Evolutionary conservation across 371 early-diverging fungal genomes (phyloP).

Genomic region (Saksenaea vasiformis): DNA sequence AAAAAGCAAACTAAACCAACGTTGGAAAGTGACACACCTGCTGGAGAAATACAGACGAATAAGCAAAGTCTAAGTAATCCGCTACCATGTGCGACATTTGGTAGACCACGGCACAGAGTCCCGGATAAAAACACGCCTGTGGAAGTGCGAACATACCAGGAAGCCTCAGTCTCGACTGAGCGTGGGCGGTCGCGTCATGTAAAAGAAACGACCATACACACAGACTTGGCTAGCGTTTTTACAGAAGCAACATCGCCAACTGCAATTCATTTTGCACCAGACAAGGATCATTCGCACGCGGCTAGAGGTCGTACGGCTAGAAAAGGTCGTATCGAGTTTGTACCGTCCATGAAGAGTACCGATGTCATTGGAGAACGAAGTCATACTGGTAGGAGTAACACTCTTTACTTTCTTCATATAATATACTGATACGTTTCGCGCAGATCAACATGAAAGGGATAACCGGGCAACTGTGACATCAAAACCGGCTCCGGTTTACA

Average conservation of each 20-base stretch:
- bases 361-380: not conserved
- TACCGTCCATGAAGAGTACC: no score
- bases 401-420: not conserved
- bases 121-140: not conserved
- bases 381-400: not conserved
- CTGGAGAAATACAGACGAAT: not conserved
- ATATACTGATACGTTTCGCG: not conserved
- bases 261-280: not conserved
- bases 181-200: not conserved
- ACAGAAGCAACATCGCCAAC: not conserved
- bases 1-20: not conserved
- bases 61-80: not conserved
- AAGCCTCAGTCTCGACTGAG: not conserved
- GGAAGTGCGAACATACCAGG: not conserved
- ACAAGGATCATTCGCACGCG: not conserved
- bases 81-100: not conserved
- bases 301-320: not conserved
- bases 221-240: not conserved
- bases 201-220: not conserved
- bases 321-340: no score
- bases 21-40: not conserved
- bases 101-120: not conserved
- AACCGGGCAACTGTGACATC: no score
- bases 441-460: no score
- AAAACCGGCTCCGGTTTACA: constrained; percentile 10